Evolutionary conservation across 139 green algal species (phyloP), one percentile per base, ranked within the genome.

Genomic region (Penium margaritaceum): DNA sequence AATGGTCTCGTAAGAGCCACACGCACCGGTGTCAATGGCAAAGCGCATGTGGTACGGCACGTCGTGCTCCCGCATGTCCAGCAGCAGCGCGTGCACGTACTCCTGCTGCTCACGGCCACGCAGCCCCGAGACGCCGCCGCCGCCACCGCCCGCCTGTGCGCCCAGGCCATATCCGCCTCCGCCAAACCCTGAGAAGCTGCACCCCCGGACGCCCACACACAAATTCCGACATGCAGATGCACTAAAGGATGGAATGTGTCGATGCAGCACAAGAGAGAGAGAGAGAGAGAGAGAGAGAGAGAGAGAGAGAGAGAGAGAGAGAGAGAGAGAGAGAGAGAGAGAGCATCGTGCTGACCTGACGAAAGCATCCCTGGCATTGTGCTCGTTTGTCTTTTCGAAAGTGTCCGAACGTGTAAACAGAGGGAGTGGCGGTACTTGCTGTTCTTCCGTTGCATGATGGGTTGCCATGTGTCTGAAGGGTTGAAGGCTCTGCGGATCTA

Each of bases 1-100:
- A n/a, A n/a, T n/a, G n/a, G n/a, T n/a, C n/a, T n/a, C n/a, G n/a
- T n/a, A n/a, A n/a, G n/a, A n/a, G n/a, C n/a, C n/a, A n/a, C n/a
- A n/a, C n/a, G n/a, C 38, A 77, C 77, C 77, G 17, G 67, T 87
- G 81, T 97, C 93, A 63, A 98, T 98, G 34, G 85, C 81, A 63
- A 92, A 98, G 64, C 93, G 89, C 53, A 96, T 78, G 82, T 97
- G 93, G 81, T 95, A 97, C 35, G 91, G 92, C 75, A 98, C 93
- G 72, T 98, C 93, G 72, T 96, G 91, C 87, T 98, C 93, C 2
- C 91, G 83, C 70, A 98, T 85, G 70, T 96, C 93, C 54, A 90
- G 70, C 9, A 98, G 33, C 36, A 57, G 46, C 46, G 46, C n/a
- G 19, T 57, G 19, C n/a, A 21, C 46, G 12, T 21, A 19, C 46